phyloP scores from a whole-genome alignment of 73 alveolate genomes.

The Uronychia binucleata region DNA sequence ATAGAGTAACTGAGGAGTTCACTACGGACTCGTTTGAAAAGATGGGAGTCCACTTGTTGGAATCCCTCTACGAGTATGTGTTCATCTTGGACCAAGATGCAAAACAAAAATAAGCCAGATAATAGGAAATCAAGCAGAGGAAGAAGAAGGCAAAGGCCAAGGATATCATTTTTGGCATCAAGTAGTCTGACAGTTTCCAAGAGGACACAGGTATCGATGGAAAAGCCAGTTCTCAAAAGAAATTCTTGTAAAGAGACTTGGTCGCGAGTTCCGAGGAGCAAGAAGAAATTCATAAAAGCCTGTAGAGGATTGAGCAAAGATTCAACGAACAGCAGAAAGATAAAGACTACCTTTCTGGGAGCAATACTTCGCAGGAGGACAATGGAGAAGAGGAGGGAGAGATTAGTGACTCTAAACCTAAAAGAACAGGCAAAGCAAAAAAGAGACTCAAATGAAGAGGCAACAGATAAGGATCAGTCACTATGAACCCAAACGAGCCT shows the following conservation, averaged over 20 bases:
- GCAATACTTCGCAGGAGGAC: neutral
- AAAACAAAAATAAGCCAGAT: neutral
- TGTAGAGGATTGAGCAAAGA: too few relatives aligned
- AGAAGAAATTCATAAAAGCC: too few relatives aligned
- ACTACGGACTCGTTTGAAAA: conserved; percentile 21
- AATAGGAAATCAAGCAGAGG: conserved; percentile 32
- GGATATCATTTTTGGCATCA: conserved; percentile 11
- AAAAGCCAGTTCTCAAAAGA: too few relatives aligned
- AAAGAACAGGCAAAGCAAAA: neutral
- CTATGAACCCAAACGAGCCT: neutral
- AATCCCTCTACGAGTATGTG: conserved; percentile 26
- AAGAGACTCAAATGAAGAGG: neutral
- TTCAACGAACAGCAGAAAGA: too few relatives aligned
- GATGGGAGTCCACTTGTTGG: conserved; percentile 31
- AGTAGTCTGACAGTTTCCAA: too few relatives aligned
- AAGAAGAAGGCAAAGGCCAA: conserved; percentile 41
- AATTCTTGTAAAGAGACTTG: too few relatives aligned
- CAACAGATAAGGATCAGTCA: neutral
- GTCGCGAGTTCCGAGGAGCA: too few relatives aligned
- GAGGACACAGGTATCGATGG: too few relatives aligned
- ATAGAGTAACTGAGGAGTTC: conserved; percentile 23
- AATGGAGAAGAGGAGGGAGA: neutral
- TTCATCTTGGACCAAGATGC: conserved; percentile 42
- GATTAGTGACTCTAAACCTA: neutral
- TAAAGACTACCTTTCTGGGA: neutral